Evolutionary conservation across 805 yeast genomes (phyloP).

Genomic region (Kuraishia ogatae): DNA sequence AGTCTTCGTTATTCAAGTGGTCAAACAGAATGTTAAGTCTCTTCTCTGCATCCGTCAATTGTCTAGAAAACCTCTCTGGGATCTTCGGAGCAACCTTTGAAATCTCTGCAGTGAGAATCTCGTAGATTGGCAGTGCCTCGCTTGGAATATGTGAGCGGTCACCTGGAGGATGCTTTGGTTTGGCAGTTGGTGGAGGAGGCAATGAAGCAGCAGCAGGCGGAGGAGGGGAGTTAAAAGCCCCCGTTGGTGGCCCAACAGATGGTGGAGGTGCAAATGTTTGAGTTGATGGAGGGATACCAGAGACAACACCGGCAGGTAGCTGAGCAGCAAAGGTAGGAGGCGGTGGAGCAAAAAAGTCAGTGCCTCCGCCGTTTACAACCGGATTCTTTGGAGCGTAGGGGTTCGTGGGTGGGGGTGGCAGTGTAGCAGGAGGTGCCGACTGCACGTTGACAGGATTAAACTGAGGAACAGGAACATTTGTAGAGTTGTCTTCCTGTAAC

Average conservation of each 20-base stretch:
- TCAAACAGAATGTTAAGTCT: constrained; percentile 71
- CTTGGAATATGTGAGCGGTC: constrained; percentile 63
- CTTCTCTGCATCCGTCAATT: constrained; percentile 73
- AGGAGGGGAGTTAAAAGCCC: constrained; percentile 5
- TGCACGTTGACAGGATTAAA: not conserved
- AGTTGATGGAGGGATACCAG: constrained; percentile 8
- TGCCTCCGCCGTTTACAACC: constrained; percentile 12
- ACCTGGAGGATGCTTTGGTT: constrained; percentile 42
- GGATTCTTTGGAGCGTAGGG: constrained; percentile 27
- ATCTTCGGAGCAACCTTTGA: constrained; percentile 59
- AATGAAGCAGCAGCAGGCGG: constrained; percentile 7
- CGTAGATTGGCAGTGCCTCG: constrained; percentile 47
- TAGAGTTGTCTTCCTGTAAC: constrained; percentile 11
- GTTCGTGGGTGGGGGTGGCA: constrained; percentile 17
- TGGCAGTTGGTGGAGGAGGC: constrained; percentile 11
- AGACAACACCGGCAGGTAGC: constrained; percentile 4
- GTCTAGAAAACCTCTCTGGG: constrained; percentile 67
- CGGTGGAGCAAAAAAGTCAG: constrained; percentile 9
- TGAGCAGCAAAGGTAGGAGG: constrained; percentile 7
- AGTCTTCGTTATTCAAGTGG: constrained; percentile 66
- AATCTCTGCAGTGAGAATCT: constrained; percentile 45
- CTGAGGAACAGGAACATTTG: not conserved
- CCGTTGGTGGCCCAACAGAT: not conserved
- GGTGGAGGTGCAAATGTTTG: constrained; percentile 11
- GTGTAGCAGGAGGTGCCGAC: constrained; percentile 12